Evolutionary conservation across 805 yeast genomes (phyloP), one percentile per base, ranked within the genome.

Genomic region (Wickerhamiella siamensis): DNA sequence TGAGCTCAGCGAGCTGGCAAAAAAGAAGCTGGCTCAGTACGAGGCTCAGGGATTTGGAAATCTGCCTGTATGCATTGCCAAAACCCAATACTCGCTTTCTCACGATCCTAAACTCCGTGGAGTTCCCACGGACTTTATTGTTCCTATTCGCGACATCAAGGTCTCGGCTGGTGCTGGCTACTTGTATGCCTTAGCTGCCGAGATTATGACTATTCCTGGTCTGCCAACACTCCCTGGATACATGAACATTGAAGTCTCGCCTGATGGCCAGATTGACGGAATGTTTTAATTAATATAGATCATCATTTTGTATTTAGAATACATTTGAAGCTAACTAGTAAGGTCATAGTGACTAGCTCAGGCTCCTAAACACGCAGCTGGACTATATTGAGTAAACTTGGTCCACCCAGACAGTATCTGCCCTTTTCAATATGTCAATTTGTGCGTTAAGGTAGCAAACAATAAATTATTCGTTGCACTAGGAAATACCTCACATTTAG

Each of bases 131-230:
- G 95, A 94, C 6, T 88, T 87, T 69, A 81, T 76, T 15, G 82
- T 88, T 60, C 97, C 98, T 39, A 84, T 88, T 53, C 75, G 94
- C 61, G 98, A 88, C 54, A 83, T 88, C 49, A 79, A 94, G 63
- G 87, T 88, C 33, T 80, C 94, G 31, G 83, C 83, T 43, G 98
- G 98, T 63, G 97, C 96, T 38, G 96, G 96, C 8, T 88, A 88
- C 64, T 70, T 88, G 58, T 91, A 88, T 58, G 97, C 97, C 1
- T 71, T 88, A 53, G 96, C 96, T 15, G 96, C 94, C 43, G 94
- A 88, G 63, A 88, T 88, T 55, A 86, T 81, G 79, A 88, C 98
- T 21, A 87, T 88, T 53, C 98, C 98, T 21, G 98, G 98, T 46
- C 69, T 88, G 57, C 93, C 96, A 43, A 88, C 97, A 8, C 87